A percentile compares a stretch with the other conserved stretches of the same genome.
phyloP scores from a whole-genome alignment of 495 filamentous ascomycete genomes.

The Xylaria cubensis region DNA sequence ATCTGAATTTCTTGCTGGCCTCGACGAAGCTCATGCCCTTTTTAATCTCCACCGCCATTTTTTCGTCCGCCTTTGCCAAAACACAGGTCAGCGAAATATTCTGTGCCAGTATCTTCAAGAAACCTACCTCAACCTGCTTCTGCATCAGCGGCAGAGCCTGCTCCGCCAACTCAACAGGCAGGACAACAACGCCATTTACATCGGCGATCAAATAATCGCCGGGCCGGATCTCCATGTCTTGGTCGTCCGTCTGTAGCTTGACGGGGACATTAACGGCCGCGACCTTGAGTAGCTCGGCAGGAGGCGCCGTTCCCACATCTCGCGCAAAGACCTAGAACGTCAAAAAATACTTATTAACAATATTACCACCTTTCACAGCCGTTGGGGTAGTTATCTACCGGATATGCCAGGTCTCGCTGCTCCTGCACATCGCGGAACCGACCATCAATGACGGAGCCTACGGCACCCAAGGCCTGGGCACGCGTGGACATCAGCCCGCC shows the following conservation, averaged over 20 bases:
- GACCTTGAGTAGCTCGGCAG: slow-evolving; percentile 53
- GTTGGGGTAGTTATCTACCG: slow-evolving; percentile 34
- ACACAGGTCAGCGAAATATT: not conserved
- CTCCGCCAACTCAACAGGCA: slow-evolving; percentile 54
- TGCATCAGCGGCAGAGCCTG: slow-evolving; percentile 55
- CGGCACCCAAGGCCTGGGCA: slow-evolving; percentile 54
- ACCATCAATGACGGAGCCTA: slow-evolving; percentile 62
- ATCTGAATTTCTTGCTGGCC: slow-evolving; percentile 55
- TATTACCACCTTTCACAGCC: too few species aligned
- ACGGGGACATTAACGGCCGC: slow-evolving; percentile 51
- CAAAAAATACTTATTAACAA: not conserved
- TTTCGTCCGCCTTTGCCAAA: slow-evolving; percentile 53
- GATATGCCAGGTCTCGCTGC: slow-evolving; percentile 59
- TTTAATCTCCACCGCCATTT: slow-evolving; percentile 58
- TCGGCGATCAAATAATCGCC: slow-evolving; percentile 66
- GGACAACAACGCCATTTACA: slow-evolving; percentile 60
- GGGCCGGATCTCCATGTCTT: slow-evolving; percentile 57
- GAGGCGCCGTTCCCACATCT: slow-evolving; percentile 59
- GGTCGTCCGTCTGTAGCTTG: slow-evolving; percentile 47
- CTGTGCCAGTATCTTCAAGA: not conserved
- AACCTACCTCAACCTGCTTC: slow-evolving; percentile 49
- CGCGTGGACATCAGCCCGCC: slow-evolving; percentile 66
- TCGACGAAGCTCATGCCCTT: slow-evolving; percentile 59
- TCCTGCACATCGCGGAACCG: slow-evolving; percentile 65
- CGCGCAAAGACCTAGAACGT: slow-evolving; percentile 56